Evolutionary conservation across 768 basidiomycete genomes (phyloP).

Genomic region (Boletus fagicola): DNA sequence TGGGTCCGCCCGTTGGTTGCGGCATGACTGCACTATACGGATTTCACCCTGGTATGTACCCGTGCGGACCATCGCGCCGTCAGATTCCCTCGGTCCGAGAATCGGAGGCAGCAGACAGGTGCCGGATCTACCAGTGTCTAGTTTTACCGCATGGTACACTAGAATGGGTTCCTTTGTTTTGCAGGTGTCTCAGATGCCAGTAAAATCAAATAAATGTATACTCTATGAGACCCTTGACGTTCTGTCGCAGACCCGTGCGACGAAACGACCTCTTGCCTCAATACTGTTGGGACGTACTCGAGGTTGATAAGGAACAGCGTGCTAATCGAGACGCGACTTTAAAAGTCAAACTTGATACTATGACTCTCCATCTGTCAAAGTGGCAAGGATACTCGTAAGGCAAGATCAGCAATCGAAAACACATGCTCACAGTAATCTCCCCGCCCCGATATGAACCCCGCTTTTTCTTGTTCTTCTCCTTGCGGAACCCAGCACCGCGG

Average conservation of each 20-base stretch:
- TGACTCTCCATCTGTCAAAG: constrained; percentile 66
- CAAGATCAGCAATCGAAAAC: neutral
- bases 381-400: constrained; percentile 1
- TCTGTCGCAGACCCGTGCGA: neutral
- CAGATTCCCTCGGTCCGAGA: neutral
- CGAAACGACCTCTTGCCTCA: neutral
- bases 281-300: neutral
- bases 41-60: neutral
- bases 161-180: neutral
- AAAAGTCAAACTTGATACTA: constrained; percentile 81
- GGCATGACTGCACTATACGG: neutral
- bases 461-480: constrained; percentile 99
- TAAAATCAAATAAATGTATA: neutral
- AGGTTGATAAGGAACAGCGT: neutral
- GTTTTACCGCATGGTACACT: neutral
- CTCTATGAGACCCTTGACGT: neutral
- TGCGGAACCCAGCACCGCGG: constrained; percentile 91
- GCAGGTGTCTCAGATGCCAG: neutral
- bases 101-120: too few species aligned
- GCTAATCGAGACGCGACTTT: neutral
- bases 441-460: constrained; percentile 91
- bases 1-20: too few species aligned
- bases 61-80: neutral
- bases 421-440: constrained; percentile 80
- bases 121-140: neutral